Percentiles rank a stretch among this genome's conserved stretches.
phyloP scores from a whole-genome alignment of 1,284 basidiomycete genomes.

The Cerrena zonata region DNA sequence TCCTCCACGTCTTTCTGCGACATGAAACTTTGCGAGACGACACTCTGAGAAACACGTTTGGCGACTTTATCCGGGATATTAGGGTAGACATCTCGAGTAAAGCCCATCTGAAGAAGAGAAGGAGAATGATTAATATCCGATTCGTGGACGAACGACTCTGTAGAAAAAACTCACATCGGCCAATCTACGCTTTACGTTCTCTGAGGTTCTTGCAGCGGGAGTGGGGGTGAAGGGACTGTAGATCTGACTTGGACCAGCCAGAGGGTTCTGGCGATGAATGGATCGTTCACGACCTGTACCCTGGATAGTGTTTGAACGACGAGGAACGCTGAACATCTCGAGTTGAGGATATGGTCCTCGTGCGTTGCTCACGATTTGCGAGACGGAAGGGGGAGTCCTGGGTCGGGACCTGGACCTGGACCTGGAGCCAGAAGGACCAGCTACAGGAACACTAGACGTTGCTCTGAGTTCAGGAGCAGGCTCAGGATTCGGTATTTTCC shows the following conservation, averaged over 20 bases:
- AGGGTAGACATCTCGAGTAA: constrained; percentile 51
- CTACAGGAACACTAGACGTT: background rate
- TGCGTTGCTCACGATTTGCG: constrained; percentile 53
- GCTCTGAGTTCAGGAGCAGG: background rate
- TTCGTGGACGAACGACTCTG: constrained; percentile 1
- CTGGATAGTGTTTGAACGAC: constrained; percentile 25
- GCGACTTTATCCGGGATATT: constrained; percentile 47
- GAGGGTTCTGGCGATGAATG: constrained; percentile 9
- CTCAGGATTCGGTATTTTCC: background rate
- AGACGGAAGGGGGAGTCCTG: background rate
- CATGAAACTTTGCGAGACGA: constrained; percentile 24
- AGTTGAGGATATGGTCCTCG: constrained; percentile 53
- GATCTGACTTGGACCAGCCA: constrained; percentile 7
- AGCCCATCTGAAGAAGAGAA: constrained; percentile 58
- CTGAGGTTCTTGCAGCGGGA: constrained; percentile 11
- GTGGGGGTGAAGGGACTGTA: constrained; percentile 10
- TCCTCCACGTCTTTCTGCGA: constrained; percentile 26
- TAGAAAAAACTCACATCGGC: constrained; percentile 17
- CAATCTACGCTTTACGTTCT: constrained; percentile 19
- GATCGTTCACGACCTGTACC: constrained; percentile 17
- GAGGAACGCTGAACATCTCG: constrained; percentile 48
- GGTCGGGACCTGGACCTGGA: background rate
- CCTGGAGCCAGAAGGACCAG: background rate
- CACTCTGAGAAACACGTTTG: constrained; percentile 37
- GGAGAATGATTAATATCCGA: background rate